These are phyloP conservation scores for Fusarium sp. DNA, from an alignment of 2,329 filamentous ascomycete genomes.

Conservation along the genomic window DNA sequence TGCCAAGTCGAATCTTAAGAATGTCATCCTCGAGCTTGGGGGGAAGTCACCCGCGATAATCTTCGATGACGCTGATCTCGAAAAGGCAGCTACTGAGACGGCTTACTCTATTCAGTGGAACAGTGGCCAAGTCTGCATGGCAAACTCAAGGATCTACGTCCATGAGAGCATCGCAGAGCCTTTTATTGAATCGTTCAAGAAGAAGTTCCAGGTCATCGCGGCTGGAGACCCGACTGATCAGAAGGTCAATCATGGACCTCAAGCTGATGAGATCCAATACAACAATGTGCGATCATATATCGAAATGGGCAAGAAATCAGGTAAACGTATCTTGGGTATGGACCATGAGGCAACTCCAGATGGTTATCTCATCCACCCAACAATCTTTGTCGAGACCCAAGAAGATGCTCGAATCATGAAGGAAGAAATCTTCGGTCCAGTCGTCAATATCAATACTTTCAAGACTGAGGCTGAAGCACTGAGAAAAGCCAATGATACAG, in stretches of 20 bases:
- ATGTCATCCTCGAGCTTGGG: constrained; percentile 74
- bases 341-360: accelerated
- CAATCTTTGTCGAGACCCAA: constrained; percentile 29
- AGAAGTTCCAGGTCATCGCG: neutral
- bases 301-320: constrained; percentile 11
- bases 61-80: constrained; percentile 63
- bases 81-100: constrained; percentile 60
- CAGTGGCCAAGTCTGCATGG: constrained; percentile 70
- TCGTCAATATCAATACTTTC: constrained; percentile 66
- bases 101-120: constrained; percentile 61
- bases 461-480: constrained; percentile 49
- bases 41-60: constrained; percentile 74
- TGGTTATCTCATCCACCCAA: constrained; percentile 22
- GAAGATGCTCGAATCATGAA: constrained; percentile 59
- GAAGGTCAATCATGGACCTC: constrained; percentile 14
- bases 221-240: constrained; percentile 4
- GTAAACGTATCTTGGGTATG: neutral
- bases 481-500: constrained; percentile 55
- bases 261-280: constrained; percentile 18
- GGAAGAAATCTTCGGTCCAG: constrained; percentile 75
- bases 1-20: constrained; percentile 71
- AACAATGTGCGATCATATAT: constrained; percentile 8
- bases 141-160: constrained; percentile 69
- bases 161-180: constrained; percentile 58
- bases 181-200: constrained; percentile 8